Evolutionary conservation across 495 filamentous ascomycete species (phyloP).

Genomic region (Hypoxylon fragiforme): DNA sequence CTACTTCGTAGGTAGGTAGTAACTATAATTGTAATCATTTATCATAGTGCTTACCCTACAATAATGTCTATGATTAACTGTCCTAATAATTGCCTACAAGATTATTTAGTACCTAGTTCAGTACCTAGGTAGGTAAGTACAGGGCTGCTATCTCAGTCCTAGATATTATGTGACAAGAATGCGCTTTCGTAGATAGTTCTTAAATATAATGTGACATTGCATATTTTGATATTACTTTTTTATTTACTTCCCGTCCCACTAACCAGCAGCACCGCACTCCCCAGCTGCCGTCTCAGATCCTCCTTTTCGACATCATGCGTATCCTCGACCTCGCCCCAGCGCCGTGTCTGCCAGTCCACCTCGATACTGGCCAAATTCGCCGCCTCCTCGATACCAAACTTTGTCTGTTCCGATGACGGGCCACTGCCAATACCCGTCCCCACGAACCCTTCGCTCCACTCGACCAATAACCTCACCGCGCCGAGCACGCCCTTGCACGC

Average conservation of each 20-base stretch:
- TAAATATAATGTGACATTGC: too few relatives aligned
- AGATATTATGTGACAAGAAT: too few relatives aligned
- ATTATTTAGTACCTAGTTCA: neutral
- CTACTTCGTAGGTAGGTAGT: neutral
- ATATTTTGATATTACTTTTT: too few relatives aligned
- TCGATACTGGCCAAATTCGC: slow-evolving; percentile 77
- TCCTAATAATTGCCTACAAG: too few relatives aligned
- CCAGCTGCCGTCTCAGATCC: slow-evolving; percentile 85
- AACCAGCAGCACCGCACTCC: slow-evolving; percentile 79
- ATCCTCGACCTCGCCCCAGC: slow-evolving; percentile 98
- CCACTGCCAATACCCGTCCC: slow-evolving; percentile 32
- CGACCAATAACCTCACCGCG: slow-evolving; percentile 71
- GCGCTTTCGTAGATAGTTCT: too few relatives aligned
- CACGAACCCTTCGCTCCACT: slow-evolving; percentile 81
- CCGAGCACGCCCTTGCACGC: slow-evolving; percentile 85
- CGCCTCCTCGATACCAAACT: slow-evolving; percentile 71
- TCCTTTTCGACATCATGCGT: slow-evolving; percentile 97
- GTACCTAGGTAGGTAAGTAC: neutral
- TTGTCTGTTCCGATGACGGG: slow-evolving; percentile 7
- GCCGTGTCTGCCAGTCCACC: slow-evolving; percentile 84
- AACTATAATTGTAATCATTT: too few relatives aligned
- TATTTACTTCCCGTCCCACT: slow-evolving; percentile 51
- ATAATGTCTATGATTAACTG: too few relatives aligned
- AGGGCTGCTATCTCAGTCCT: too few relatives aligned
- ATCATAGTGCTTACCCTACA: too few relatives aligned